phyloP scores from a whole-genome alignment of 257 asterid genomes.

The Dorcoceras hygrometricum region DNA sequence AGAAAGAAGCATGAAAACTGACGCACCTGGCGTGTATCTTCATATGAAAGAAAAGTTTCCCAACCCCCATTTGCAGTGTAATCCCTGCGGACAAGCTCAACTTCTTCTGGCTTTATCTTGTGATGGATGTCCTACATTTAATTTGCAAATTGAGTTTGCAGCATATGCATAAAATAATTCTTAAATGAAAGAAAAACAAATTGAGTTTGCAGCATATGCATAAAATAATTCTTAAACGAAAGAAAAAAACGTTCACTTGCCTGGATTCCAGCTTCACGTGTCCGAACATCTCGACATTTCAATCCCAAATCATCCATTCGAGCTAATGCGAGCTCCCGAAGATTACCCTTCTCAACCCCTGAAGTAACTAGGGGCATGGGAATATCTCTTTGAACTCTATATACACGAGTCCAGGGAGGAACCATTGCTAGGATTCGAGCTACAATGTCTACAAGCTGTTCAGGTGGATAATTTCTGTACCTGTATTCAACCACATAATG shows the following conservation, averaged over 20 bases:
- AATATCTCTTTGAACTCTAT: slow-evolving; percentile 97
- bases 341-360: slow-evolving; percentile 99
- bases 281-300: slow-evolving; percentile 96
- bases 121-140: slow-evolving; percentile 78
- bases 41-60: slow-evolving; percentile 98
- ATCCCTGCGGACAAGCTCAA: slow-evolving; percentile 98
- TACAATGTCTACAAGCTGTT: slow-evolving; percentile 96
- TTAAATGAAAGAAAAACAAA: slow-evolving; percentile 16
- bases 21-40: slow-evolving; percentile 87
- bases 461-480: slow-evolving; percentile 95
- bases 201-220: slow-evolving; percentile 23
- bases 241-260: slow-evolving; percentile 33
- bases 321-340: slow-evolving; percentile 93
- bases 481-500: slow-evolving; percentile 32
- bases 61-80: slow-evolving; percentile 98
- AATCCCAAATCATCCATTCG: slow-evolving; percentile 98
- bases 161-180: slow-evolving; percentile 12
- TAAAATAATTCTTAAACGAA: slow-evolving; percentile 6
- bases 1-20: slow-evolving; percentile 16
- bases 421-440: slow-evolving; percentile 95
- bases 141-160: slow-evolving; percentile 26
- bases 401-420: slow-evolving; percentile 99
- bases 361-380: slow-evolving; percentile 99
- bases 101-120: slow-evolving; percentile 91
- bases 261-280: slow-evolving; percentile 99